phyloP scores from a whole-genome alignment of 1,139 yeast species.

The Martiniozyma asiatica region DNA sequence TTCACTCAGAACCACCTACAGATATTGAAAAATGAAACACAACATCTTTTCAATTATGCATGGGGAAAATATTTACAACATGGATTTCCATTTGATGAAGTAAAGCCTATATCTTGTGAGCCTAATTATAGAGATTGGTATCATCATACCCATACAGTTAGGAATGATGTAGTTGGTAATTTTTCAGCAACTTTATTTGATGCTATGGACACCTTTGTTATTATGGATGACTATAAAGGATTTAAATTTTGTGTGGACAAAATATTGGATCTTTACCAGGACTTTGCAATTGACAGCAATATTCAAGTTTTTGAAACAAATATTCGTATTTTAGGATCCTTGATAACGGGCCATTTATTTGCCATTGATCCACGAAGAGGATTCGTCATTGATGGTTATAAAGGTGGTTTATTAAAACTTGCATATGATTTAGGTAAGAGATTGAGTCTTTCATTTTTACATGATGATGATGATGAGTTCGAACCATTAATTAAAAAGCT shows the following conservation, averaged over 20 bases:
- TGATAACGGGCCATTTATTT: conserved; percentile 65
- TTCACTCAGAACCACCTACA: conserved; percentile 42
- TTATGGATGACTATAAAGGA: conserved; percentile 50
- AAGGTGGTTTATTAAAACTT: conserved; percentile 54
- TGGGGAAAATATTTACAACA: conserved; percentile 58
- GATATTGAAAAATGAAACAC: conserved; percentile 38
- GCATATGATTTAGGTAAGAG: conserved; percentile 67
- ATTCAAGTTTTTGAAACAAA: conserved; percentile 84
- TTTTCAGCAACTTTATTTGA: conserved; percentile 70
- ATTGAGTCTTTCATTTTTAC: conserved; percentile 46
- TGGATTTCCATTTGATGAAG: conserved; percentile 81
- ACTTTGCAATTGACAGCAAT: conserved; percentile 53
- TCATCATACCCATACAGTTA: conserved; percentile 40
- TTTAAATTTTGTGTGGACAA: conserved; percentile 39
- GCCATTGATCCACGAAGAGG: conserved; percentile 46
- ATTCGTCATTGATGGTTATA: conserved; percentile 35
- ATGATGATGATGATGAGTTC: conserved; percentile 35
- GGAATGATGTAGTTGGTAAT: conserved; percentile 82
- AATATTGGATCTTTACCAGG: conserved; percentile 28
- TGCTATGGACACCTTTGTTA: conserved; percentile 64
- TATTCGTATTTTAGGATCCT: conserved; percentile 69
- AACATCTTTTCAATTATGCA: conserved; percentile 55
- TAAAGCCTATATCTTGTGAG: conserved; percentile 59
- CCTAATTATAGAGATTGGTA: conserved; percentile 55
- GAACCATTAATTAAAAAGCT: background rate